A percentile compares a stretch with the other conserved stretches of the same genome.
Evolutionary conservation across 345 rosid species (phyloP).

Genomic region (Barbarea vulgaris): DNA sequence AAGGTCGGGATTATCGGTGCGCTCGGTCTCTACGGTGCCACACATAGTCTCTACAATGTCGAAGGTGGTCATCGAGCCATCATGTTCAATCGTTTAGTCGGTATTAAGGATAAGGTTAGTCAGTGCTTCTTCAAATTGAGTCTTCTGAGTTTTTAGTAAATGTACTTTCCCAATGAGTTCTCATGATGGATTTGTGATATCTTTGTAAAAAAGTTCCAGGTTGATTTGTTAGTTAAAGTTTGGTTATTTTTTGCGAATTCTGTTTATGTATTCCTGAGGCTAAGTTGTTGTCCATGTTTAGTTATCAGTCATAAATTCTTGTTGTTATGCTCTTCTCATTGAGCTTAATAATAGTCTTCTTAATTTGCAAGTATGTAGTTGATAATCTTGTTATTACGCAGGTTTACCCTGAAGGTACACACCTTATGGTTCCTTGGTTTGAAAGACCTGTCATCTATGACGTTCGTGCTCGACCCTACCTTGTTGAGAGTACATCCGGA

Average conservation of each 20-base stretch:
- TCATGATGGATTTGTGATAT: not conserved
- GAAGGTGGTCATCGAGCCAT: slow-evolving; percentile 45
- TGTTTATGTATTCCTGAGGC: not conserved
- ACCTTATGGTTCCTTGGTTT: slow-evolving; percentile 84
- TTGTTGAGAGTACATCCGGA: slow-evolving; percentile 89
- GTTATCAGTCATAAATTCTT: not conserved
- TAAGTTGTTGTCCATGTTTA: not conserved
- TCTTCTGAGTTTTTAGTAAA: not conserved
- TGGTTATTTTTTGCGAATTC: not conserved
- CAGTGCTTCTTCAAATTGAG: not conserved
- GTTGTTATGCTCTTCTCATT: not conserved
- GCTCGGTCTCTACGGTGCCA: slow-evolving; percentile 66
- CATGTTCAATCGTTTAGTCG: slow-evolving; percentile 43
- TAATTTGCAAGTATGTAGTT: not conserved
- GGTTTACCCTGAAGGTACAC: slow-evolving; percentile 96
- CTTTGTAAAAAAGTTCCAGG: not conserved
- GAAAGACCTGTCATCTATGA: slow-evolving; percentile 88
- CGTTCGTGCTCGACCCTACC: slow-evolving; percentile 84
- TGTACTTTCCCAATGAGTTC: not conserved
- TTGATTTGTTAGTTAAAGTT: not conserved
- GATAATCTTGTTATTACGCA: slow-evolving; percentile 34
- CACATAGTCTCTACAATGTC: slow-evolving; percentile 45
- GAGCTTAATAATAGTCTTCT: not conserved
- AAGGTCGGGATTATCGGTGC: slow-evolving; percentile 75
- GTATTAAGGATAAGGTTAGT: slow-evolving; percentile 41